Evolutionary conservation across 2,329 filamentous ascomycete genomes (phyloP).

Genomic region (Fonsecaea nubica): DNA sequence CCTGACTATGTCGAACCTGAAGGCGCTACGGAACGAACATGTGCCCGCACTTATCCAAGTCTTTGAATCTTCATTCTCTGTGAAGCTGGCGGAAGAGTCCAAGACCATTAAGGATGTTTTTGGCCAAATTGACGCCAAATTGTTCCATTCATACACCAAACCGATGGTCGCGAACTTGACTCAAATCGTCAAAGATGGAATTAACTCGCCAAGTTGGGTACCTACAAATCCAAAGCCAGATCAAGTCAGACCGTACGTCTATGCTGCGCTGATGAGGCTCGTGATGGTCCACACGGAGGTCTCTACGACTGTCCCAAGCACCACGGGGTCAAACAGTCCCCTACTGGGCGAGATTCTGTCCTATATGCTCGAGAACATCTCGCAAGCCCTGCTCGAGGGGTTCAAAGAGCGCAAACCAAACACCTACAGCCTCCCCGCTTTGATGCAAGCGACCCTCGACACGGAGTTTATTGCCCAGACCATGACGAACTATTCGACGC

Average conservation of each 20-base stretch:
- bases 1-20: conserved; percentile 89
- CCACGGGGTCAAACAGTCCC: conserved; percentile 68
- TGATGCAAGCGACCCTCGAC: conserved; percentile 97
- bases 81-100: conserved; percentile 91
- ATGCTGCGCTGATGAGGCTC: conserved; percentile 80
- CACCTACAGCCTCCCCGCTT: conserved; percentile 75
- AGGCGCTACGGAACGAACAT: conserved; percentile 78
- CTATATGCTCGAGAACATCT: conserved; percentile 82
- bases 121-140: conserved; percentile 83
- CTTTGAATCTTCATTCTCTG: conserved; percentile 92
- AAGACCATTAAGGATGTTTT: conserved; percentile 92
- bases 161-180: conserved; percentile 74
- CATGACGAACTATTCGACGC: conserved; percentile 84
- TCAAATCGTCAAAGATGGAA: conserved; percentile 73
- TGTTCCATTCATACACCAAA: conserved; percentile 91
- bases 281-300: conserved; percentile 93
- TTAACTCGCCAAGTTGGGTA: conserved; percentile 74
- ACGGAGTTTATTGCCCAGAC: conserved; percentile 97
- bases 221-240: conserved; percentile 66
- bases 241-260: conserved; percentile 86
- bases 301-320: conserved; percentile 69
- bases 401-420: conserved; percentile 67
- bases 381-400: conserved; percentile 77
- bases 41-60: conserved; percentile 88
- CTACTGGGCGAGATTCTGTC: conserved; percentile 83